A percentile compares a stretch with the other conserved stretches of the same genome.
Evolutionary conservation across 148 eudicot genomes (phyloP).

Genomic region (Chenopodium quinoa): DNA sequence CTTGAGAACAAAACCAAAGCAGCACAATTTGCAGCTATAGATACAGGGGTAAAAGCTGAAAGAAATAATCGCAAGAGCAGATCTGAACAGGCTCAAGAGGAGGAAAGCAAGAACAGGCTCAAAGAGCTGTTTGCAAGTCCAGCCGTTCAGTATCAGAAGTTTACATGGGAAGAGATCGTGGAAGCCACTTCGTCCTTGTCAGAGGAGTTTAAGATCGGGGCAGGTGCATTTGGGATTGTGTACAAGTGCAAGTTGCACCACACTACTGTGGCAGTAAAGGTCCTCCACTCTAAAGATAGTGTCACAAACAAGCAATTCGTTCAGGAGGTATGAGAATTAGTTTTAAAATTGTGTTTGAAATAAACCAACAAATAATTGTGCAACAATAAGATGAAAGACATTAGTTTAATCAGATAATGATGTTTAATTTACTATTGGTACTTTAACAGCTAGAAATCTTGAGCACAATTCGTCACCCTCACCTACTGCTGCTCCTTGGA

Average conservation of each 20-base stretch:
- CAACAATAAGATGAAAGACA: too few relatives aligned
- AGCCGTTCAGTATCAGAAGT: constrained; percentile 56
- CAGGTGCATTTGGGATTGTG: constrained; percentile 84
- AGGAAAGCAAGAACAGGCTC: constrained; percentile 56
- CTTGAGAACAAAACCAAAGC: constrained; percentile 50
- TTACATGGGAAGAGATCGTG: constrained; percentile 78
- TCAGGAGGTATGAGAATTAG: constrained; percentile 64
- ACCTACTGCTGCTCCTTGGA: constrained; percentile 80
- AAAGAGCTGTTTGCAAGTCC: constrained; percentile 48
- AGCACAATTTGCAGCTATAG: constrained; percentile 45
- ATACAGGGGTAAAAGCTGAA: constrained; percentile 36
- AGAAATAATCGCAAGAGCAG: constrained; percentile 47
- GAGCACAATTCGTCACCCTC: constrained; percentile 85
- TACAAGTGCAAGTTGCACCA: constrained; percentile 85
- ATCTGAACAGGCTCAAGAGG: constrained; percentile 53
- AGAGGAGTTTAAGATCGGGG: constrained; percentile 63
- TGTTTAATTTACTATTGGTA: neutral
- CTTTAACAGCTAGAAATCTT: constrained; percentile 76
- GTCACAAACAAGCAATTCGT: constrained; percentile 68
- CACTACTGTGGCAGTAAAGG: constrained; percentile 82
- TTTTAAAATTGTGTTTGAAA: too few relatives aligned
- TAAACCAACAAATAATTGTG: too few relatives aligned
- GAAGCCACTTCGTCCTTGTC: constrained; percentile 73
- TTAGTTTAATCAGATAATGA: neutral
- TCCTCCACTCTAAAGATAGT: constrained; percentile 65